phyloP scores from a whole-genome alignment of 1,284 basidiomycete genomes.

The Mycosarcoma mackinlayi region DNA sequence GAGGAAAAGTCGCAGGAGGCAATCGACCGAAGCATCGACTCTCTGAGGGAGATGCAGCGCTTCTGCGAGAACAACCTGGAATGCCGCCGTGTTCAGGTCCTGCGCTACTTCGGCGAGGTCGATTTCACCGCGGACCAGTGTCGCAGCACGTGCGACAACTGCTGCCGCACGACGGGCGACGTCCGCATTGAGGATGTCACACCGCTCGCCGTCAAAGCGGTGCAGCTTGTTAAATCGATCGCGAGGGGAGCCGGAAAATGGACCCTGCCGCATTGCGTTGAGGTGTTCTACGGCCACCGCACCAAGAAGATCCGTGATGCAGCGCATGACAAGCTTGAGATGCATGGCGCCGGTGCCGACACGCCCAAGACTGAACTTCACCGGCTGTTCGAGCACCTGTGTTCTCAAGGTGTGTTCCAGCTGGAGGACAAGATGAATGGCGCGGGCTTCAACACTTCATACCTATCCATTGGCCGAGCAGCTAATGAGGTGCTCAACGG shows the following conservation, averaged over 20 bases:
- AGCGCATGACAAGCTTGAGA: slow-evolving; percentile 71
- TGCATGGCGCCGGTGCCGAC: slow-evolving; percentile 74
- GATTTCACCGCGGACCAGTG: slow-evolving; percentile 75
- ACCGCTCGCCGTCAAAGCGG: slow-evolving; percentile 71
- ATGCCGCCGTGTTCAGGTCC: slow-evolving; percentile 85
- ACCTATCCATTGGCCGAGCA: slow-evolving; percentile 52
- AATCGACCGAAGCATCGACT: slow-evolving; percentile 74
- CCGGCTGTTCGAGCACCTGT: slow-evolving; percentile 75
- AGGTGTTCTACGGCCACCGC: slow-evolving; percentile 76
- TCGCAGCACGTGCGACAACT: slow-evolving; percentile 79
- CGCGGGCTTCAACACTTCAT: slow-evolving; percentile 68
- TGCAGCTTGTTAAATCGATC: slow-evolving; percentile 73
- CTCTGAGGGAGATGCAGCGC: slow-evolving; percentile 74
- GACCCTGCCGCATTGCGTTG: slow-evolving; percentile 71
- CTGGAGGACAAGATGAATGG: slow-evolving; percentile 65
- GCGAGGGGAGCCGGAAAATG: slow-evolving; percentile 69
- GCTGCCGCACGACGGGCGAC: slow-evolving; percentile 66
- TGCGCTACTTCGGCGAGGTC: slow-evolving; percentile 77
- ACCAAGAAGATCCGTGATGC: slow-evolving; percentile 72
- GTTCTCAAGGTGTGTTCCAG: slow-evolving; percentile 70
- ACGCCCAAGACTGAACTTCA: slow-evolving; percentile 73
- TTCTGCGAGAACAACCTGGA: slow-evolving; percentile 85
- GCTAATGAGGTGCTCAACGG: slow-evolving; percentile 41
- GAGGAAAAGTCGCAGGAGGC: slow-evolving; percentile 72
- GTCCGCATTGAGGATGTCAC: slow-evolving; percentile 72